Evolutionary conservation across 345 rosid species (phyloP).

Genomic region (Lenwebbia sp.): DNA sequence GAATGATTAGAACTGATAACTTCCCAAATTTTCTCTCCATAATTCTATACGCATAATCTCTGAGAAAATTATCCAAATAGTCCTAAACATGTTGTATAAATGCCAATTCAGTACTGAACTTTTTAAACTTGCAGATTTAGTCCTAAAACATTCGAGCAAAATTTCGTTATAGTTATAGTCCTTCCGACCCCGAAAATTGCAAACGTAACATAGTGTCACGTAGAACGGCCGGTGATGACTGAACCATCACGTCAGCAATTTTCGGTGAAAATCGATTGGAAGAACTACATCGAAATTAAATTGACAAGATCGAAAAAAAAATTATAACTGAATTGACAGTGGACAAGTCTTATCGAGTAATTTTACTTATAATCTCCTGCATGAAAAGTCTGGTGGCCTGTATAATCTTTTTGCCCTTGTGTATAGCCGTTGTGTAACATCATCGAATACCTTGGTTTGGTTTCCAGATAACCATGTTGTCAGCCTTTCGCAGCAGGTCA

Average conservation of each 20-base stretch:
- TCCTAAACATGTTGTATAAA: fast-evolving
- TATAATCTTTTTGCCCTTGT: background rate
- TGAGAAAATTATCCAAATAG: fast-evolving
- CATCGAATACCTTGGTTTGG: background rate
- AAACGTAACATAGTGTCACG: fast-evolving
- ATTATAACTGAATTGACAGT: fast-evolving
- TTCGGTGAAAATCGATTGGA: fast-evolving
- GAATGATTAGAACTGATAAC: background rate
- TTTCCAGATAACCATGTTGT: background rate
- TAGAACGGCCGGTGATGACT: fast-evolving
- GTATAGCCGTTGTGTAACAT: background rate
- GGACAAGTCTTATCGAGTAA: fast-evolving
- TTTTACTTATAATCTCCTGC: background rate
- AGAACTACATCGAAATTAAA: fast-evolving
- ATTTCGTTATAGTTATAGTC: background rate
- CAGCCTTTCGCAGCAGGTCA: background rate
- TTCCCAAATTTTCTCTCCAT: background rate
- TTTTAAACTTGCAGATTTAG: fast-evolving
- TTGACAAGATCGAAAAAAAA: background rate
- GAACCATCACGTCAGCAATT: fast-evolving
- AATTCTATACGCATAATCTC: background rate
- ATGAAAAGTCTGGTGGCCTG: background rate
- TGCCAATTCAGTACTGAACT: fast-evolving
- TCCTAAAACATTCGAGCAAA: fast-evolving
- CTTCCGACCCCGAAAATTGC: fast-evolving